Base-by-base conservation (phyloP, 139 green algal species). In the Chlorella sp. region DNA sequence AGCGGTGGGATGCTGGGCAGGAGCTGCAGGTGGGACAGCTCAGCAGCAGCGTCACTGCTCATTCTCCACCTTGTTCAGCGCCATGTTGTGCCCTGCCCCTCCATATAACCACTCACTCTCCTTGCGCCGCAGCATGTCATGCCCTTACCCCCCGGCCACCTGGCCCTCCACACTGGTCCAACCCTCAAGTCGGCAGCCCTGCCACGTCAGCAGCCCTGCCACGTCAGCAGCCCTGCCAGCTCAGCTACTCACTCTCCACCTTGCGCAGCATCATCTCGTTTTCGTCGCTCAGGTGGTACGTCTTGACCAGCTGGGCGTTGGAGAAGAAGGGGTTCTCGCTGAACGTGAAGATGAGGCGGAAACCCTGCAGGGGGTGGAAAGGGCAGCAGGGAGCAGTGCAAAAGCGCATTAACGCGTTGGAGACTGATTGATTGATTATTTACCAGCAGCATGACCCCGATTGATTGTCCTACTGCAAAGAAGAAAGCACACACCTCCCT, bases 321-420 rank as follows among this genome's bases (percentile, higher is more conserved):
- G 95, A 95, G 92, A 99, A 99, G 95, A 95, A 99, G n/a, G 95
- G 94, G 94, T 99, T 99, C 57, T 95, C 86, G 16, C 75, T 69
- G 88, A 99, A 99, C 66, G 80, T 66, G 80, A 98, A 98, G 39
- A 88, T 86, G 30, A 98, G 87, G 34, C 87, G 88, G 90, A 98
- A 97, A 76, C 95, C 95, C 81, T 92, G 86, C 85, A 86, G 76
- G 30, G 26, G 42, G 28, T 48, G 75, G n/a, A n/a, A 78, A 11
- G 68, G 28, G 18, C 19, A 32, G 22, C 64, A 73, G 64, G n/a
- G 64, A 30, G 64, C 64, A 73, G 64, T n/a, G 22, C 22, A n/a
- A 2, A n/a, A n/a, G n/a, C n/a, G 64, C 24, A 30, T 73, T n/a
- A n/a, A n/a, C n/a, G n/a, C n/a, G n/a, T n/a, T n/a, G n/a, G n/a